These are phyloP conservation scores for Exophiala xenobiotica DNA, from an alignment of 2,329 filamentous ascomycete species.

Conservation along the genomic window DNA sequence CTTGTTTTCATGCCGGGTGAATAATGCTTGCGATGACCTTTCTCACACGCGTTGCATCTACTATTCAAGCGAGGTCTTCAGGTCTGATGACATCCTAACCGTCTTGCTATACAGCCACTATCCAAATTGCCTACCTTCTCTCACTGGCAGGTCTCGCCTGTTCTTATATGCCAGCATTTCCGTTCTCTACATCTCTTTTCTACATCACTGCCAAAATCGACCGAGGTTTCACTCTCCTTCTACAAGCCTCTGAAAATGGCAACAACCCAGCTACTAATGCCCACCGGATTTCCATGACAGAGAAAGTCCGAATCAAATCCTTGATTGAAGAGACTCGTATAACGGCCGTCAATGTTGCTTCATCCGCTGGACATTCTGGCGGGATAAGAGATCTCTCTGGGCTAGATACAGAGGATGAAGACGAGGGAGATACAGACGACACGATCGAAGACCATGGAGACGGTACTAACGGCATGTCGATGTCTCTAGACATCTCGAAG, in stretches of 20 bases:
- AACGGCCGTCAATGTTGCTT: constrained; percentile 25
- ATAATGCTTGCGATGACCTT: too few relatives aligned
- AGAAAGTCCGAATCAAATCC: constrained; percentile 74
- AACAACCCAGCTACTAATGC: constrained; percentile 65
- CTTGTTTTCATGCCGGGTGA: too few relatives aligned
- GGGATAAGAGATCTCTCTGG: constrained; percentile 19
- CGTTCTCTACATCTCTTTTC: constrained; percentile 69
- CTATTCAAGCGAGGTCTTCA: background rate
- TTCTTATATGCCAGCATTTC: constrained; percentile 71
- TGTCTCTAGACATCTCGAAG: constrained; percentile 21
- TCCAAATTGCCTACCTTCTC: constrained; percentile 83
- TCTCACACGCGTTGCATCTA: too few relatives aligned
- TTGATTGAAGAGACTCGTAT: constrained; percentile 29
- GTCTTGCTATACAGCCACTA: constrained; percentile 54
- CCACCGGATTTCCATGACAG: constrained; percentile 64
- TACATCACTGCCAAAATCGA: constrained; percentile 74
- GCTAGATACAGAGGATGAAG: constrained; percentile 18
- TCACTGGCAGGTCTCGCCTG: constrained; percentile 71
- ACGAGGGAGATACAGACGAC: constrained; percentile 16
- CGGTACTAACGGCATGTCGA: constrained; percentile 10
- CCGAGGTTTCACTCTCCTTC: constrained; percentile 73
- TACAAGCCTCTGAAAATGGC: constrained; percentile 52
- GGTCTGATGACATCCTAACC: constrained; percentile 10
- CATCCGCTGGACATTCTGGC: constrained; percentile 15
- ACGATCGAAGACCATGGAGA: constrained; percentile 7